Base-by-base conservation (phyloP, 2,329 filamentous ascomycete species). In the Cephalotrichum gorgonifer region DNA sequence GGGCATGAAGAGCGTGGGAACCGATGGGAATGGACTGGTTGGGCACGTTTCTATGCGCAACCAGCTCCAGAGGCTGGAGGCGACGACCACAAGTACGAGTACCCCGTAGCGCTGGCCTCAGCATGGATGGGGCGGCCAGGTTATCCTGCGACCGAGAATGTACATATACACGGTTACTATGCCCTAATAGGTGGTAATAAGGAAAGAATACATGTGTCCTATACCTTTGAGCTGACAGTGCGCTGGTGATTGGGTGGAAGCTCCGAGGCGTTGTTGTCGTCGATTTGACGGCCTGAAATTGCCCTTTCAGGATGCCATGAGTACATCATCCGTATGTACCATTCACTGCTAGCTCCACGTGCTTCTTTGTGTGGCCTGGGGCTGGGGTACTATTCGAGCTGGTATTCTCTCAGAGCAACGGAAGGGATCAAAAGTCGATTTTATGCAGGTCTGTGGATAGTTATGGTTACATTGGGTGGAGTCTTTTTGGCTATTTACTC, bases 221-320 rank as follows among this genome's bases (percentile, higher is more conserved):
- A 20, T 39, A 39, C 45, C 12, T 26, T 27, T 47, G 31, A 22
- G 27, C 23, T 26, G n/a, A 26, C 25, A 28, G 23, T 14, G 23
- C 33, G 22, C 31, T 20, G 25, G 22, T 38, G 31, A 47, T 47
- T 47, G 45, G 45, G 31, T n/a, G 3, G 25, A 20, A 11, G 23
- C 33, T 27, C 45, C 45, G 45, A 47, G 45, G 45, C 31, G 35
- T 47, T 47, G 45, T 47, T 47, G 25, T 47, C 33, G 45, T 41
- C 22, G 31, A 39, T 47, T 33, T 31, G 23, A 39, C 25, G 27
- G 31, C 45, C 31, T 47, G 45, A 35, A 47, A 39, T 39, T 39
- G 22, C 35, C 35, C 35, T 11, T 22, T 39, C 27, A 25, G 33
- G 44, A 25, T 6, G 31, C 45, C 25, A 27, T 44, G n/a, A n/a